Evolutionary conservation across 306 rosid species (phyloP), one percentile per base, ranked within the genome.

Genomic region (Fragaria ananassa): DNA sequence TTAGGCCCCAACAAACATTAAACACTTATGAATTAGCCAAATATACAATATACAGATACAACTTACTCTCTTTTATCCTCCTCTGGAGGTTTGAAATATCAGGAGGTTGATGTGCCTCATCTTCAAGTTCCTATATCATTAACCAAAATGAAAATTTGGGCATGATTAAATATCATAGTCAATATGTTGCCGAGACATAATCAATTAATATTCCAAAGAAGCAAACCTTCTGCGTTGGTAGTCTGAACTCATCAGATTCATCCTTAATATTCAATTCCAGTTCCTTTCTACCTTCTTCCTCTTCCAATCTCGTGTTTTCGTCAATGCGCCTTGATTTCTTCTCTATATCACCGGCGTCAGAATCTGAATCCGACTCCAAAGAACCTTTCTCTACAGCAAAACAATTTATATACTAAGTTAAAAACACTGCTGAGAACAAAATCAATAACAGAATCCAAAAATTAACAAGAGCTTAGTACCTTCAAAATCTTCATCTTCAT

Each of bases 241-340:
- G 80, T 87, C 87, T 96, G 80, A 92, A 92, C 81, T 96, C 98
- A 66, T 96, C 97, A 34, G 93, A 91, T 83, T 96, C 99, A 2
- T 81, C 89, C 63, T 76, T 80, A 66, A 96, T 92, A 69, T 96
- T 96, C 35, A 82, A 83, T 78, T 83, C 74, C 86, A 92, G 58
- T 83, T 96, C 98, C 72, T 75, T 90, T 11, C 45, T 81, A 4
- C 93, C 97, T 6, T 91, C 97, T 67, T 82, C 76, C 71, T 79
- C 79, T 57, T 77, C 91, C 81, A 60, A 83, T 31, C 63, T 80
- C 79, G 57, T 89, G 58, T 83, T 82, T 42, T 76, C 78, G 77
- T 96, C 98, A 68, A 96, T 88, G 60, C 71, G 81, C 80, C 47
- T 86, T 1, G 99, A 88, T 86, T 81, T 85, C 29, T 72, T 31